Percentiles rank a stretch among this genome's conserved stretches.
Evolutionary conservation across 176 grass and related monocot genomes (phyloP).

Genomic region (Cocos nucifera): DNA sequence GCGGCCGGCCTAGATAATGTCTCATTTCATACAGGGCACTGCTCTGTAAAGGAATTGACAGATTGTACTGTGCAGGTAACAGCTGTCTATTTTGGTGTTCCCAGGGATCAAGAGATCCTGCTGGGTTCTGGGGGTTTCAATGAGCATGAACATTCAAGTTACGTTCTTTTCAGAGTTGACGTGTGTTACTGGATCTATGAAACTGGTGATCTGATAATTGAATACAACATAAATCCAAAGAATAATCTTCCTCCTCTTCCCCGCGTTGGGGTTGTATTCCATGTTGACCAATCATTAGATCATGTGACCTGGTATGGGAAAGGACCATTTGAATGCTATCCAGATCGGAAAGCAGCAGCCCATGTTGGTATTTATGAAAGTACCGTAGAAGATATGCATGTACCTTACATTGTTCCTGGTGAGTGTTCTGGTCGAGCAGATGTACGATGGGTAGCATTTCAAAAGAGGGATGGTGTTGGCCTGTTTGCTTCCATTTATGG

Average conservation of each 20-base stretch:
- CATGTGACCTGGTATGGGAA: conserved; percentile 53
- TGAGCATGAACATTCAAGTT: conserved; percentile 22
- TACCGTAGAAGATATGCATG: conserved; percentile 57
- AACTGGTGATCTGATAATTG: conserved; percentile 52
- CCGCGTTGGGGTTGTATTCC: conserved; percentile 61
- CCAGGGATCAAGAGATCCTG: conserved; percentile 16
- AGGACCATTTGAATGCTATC: conserved; percentile 89
- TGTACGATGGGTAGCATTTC: conserved; percentile 66
- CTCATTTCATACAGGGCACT: conserved; percentile 42
- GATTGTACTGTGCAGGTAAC: conserved; percentile 45
- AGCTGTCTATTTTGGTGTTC: conserved; percentile 39
- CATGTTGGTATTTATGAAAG: conserved; percentile 63
- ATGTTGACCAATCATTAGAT: conserved; percentile 43
- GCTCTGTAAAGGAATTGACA: conserved; percentile 39
- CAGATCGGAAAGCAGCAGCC: conserved; percentile 65
- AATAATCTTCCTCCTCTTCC: conserved; percentile 68
- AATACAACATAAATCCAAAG: conserved; percentile 65
- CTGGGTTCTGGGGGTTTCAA: conserved; percentile 16
- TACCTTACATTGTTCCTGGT: conserved; percentile 67
- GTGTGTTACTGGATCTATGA: conserved; percentile 45
- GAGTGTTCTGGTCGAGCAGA: conserved; percentile 55
- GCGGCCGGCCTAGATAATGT: conserved; percentile 47
- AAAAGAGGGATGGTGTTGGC: conserved; percentile 35
- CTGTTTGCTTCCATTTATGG: conserved; percentile 49
- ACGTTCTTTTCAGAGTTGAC: conserved; percentile 27